Evolutionary conservation across 1,284 basidiomycete species (phyloP), one percentile per base, ranked within the genome.

Genomic region (Xerocomus cyaneibrunnescens): DNA sequence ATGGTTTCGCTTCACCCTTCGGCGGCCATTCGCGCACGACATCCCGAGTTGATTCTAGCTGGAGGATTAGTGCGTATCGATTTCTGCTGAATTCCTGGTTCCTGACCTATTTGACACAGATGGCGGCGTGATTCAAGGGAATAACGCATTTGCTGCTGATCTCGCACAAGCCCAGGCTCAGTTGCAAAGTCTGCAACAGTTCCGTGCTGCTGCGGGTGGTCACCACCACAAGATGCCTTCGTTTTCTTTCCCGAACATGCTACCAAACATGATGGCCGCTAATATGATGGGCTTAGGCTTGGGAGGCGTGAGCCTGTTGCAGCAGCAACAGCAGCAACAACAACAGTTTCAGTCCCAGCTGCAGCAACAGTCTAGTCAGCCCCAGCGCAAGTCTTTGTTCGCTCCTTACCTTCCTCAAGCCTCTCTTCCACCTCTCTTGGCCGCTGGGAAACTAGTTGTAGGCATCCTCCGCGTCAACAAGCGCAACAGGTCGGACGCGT

Each of bases 351-450:
- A 95, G 74, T 88, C 92, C 57, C 93, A 95, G 69, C 78, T 95
- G 25, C 92, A 95, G 67, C 93, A 92, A 62, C 85, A 92, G 69
- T 87, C 85, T 36, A 92, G 75, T 61, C 92, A 94, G 59, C 92
- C 92, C 31, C 93, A 97, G 73, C 90, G 97, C 72, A 99, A 99
- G 77, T 98, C 94, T 37, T 81, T 99, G 45, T 99, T 99, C 67
- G 97, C 97, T 58, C 97, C 96, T 51, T 99, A 99, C 69, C 84
- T 99, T 51, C 97, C 97, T 47, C 96, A 98, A 71, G 95, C 95
- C 9, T 97, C 94, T 37, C 82, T 99, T 40, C 96, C 97, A 27
- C 96, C 96, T 43, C 84, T 99, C 54, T 83, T 99, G 47, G 91
- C 92, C n/a, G 95, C 97, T 16, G 97, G 96, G 45, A 99, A 99